Conservation (phyloP, 495 filamentous ascomycete genomes). For the Pseudoneurospora amorphoporcata region DNA sequence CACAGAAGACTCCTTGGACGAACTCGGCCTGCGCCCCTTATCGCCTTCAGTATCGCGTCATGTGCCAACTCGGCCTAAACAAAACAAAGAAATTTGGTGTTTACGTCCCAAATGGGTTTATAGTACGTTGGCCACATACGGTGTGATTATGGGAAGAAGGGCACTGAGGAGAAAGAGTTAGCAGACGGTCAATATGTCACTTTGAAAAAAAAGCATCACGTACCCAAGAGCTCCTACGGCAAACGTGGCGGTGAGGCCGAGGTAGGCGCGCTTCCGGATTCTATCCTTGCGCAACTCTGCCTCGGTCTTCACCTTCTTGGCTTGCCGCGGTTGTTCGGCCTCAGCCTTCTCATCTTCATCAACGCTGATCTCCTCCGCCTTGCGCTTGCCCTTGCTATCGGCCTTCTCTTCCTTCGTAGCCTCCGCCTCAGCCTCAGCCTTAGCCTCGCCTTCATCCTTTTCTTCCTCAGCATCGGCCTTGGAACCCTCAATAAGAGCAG, state of each 20-base stretch:
- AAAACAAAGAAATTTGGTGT: not conserved
- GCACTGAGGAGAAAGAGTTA: conserved; percentile 16
- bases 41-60: not conserved
- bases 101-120: conserved; percentile 7
- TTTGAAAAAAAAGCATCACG: conserved; percentile 26
- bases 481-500: conserved; percentile 61
- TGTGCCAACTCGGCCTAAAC: not conserved
- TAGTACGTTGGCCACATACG: conserved; percentile 42
- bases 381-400: conserved; percentile 59
- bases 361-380: conserved; percentile 59
- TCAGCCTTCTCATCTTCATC: conserved; percentile 24
- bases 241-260: conserved; percentile 76
- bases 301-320: conserved; percentile 67
- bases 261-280: conserved; percentile 69
- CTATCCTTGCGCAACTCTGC: conserved; percentile 71
- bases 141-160: conserved; percentile 40
- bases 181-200: not conserved
- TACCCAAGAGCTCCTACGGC: conserved; percentile 62
- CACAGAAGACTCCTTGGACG: not conserved
- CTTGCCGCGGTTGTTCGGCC: conserved; percentile 40
- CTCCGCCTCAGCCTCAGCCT: not conserved
- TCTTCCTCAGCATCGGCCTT: conserved; percentile 84
- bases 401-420: conserved; percentile 34
- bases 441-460: conserved; percentile 38
- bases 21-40: not conserved